Evolutionary conservation across 768 basidiomycete species (phyloP), one percentile per base, ranked within the genome.

Genomic region (Pleurotus pulmonarius): DNA sequence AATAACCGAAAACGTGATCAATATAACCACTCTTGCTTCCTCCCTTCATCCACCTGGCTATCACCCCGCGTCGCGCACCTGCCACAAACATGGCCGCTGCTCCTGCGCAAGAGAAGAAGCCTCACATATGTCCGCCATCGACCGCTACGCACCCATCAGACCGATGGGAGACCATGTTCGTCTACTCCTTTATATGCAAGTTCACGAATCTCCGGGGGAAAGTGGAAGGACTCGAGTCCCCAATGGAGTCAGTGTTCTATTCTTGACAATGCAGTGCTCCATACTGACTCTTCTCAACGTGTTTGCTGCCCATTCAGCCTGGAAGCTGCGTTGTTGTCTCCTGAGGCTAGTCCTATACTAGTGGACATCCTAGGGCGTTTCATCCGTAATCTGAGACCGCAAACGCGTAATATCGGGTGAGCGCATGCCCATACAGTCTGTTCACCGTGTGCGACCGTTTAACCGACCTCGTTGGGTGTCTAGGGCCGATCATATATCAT

Each of bases 341-440:
- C 75, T 63, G 89, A 84, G 71, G 83, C 86, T 56, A 85, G 90
- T 69, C 77, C 82, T 58, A 79, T 92, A 63, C 76, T 94, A 60
- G 86, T 84, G 44, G 80, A 83, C 66, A 75, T 93, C 63, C 83
- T 94, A 18, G 77, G 78, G 57, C 82, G 85, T 58, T 93, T 94
- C 69, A 80, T 94, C 63, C 76, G 86, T 63, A 92, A 91, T 71
- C 82, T 94, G 63, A 83, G 85, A 66, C 90, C 92, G 16, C 87
- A 87, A 70, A 88, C 90, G 85, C 88, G 90, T 87, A 92, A 92
- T 78, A 79, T 91, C 72, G 89, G 87, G 90, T 90, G 73, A 73
- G 84, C 69, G 70, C 72, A 69, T 69, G 68, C 70, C 71, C 58
- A 47, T 56, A 61, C 63, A 60, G 58, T 56, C 62, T 66, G 60